Evolutionary conservation across 2,329 filamentous ascomycete species (phyloP).

Genomic region (Ophioceras dolichostomum): DNA sequence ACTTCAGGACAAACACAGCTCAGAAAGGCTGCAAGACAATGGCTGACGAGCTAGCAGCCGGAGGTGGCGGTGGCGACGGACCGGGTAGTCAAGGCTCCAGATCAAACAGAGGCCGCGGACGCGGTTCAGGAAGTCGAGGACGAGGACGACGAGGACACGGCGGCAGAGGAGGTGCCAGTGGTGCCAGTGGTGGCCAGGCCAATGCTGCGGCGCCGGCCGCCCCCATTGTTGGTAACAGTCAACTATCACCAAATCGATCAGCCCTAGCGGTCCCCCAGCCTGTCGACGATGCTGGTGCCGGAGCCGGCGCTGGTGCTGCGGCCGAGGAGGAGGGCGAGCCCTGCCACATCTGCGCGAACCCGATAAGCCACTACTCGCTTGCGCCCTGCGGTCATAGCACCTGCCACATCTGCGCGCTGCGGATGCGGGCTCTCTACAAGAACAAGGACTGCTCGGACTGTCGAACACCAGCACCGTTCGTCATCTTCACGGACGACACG

Average conservation of each 20-base stretch:
- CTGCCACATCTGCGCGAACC: slow-evolving; percentile 95
- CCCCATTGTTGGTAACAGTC: too few relatives aligned
- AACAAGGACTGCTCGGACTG: slow-evolving; percentile 96
- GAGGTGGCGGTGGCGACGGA: slow-evolving; percentile 2
- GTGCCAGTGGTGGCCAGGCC: too few relatives aligned
- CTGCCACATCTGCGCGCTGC: slow-evolving; percentile 88
- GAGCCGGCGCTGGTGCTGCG: too few relatives aligned
- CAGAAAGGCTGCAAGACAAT: too few relatives aligned
- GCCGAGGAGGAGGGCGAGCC: slow-evolving; percentile 44
- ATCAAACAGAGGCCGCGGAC: slow-evolving; percentile 24
- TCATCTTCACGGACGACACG: slow-evolving; percentile 83
- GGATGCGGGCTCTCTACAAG: slow-evolving; percentile 90
- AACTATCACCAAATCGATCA: too few relatives aligned
- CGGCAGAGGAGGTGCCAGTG: slow-evolving; percentile 1
- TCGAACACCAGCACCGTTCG: slow-evolving; percentile 64
- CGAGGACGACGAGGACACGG: slow-evolving; percentile 20
- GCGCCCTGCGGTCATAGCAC: slow-evolving; percentile 93
- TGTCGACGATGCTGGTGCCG: too few relatives aligned
- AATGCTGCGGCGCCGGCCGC: too few relatives aligned
- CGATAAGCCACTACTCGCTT: slow-evolving; percentile 75
- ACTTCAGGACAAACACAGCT: too few relatives aligned
- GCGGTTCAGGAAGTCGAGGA: slow-evolving; percentile 28
- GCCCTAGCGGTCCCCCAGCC: too few relatives aligned
- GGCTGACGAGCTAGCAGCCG: too few relatives aligned
- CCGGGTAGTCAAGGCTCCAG: slow-evolving; percentile 10